Evolutionary conservation across 2,329 filamentous ascomycete genomes (phyloP).

Genomic region (Elsinoe australis): DNA sequence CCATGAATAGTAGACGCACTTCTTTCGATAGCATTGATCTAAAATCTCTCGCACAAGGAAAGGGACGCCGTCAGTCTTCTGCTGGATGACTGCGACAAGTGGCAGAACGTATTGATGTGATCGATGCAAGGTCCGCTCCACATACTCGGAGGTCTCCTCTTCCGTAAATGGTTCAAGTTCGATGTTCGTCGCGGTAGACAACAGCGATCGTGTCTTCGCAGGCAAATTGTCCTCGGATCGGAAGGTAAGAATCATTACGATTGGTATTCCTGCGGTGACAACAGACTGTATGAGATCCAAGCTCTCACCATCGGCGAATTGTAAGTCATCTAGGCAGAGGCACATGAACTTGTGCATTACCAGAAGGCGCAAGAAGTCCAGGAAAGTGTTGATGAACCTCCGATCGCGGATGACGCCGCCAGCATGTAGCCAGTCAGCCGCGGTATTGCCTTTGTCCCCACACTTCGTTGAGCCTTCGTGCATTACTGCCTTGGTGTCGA

Average conservation of each 20-base stretch:
- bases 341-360: conserved; percentile 80
- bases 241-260: conserved; percentile 70
- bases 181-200: conserved; percentile 54
- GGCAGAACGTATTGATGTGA: conserved; percentile 63
- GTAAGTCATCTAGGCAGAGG: conserved; percentile 79
- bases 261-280: conserved; percentile 66
- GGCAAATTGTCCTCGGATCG: conserved; percentile 36
- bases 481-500: not conserved
- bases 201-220: conserved; percentile 31
- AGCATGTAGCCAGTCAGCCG: conserved; percentile 40
- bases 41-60: conserved; percentile 92
- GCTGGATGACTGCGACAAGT: conserved; percentile 75
- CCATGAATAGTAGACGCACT: conserved; percentile 88
- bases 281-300: conserved; percentile 77
- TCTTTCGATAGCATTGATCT: conserved; percentile 74
- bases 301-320: conserved; percentile 83
- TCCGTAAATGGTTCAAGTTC: conserved; percentile 67
- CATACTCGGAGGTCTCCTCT: conserved; percentile 72
- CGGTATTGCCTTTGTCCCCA: conserved; percentile 25
- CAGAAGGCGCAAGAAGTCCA: conserved; percentile 77
- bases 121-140: conserved; percentile 71
- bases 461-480: conserved; percentile 16
- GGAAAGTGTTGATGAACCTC: conserved; percentile 76
- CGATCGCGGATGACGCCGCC: conserved; percentile 48
- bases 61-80: conserved; percentile 79